These are phyloP conservation scores for Mycena capillaripes DNA, from an alignment of 768 basidiomycete genomes.

Conservation along the genomic window DNA sequence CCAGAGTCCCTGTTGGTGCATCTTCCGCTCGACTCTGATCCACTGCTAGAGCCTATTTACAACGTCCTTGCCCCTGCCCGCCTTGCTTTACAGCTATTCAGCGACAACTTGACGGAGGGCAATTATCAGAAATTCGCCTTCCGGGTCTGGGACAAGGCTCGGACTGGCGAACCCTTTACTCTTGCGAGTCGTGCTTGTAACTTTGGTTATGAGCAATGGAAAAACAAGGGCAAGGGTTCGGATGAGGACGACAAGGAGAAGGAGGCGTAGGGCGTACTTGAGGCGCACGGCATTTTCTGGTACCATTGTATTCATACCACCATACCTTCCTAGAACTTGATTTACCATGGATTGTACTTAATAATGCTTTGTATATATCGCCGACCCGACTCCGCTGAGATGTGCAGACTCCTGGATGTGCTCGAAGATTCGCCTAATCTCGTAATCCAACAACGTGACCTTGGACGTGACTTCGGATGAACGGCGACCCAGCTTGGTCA, in stretches of 20 bases:
- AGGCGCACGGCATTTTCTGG: not conserved
- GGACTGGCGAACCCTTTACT: constrained; percentile 70
- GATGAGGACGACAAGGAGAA: constrained; percentile 55
- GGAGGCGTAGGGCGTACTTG: constrained; percentile 24
- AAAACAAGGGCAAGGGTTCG: constrained; percentile 52
- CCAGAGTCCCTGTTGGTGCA: constrained; percentile 68
- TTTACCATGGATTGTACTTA: no score
- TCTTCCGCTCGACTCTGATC: constrained; percentile 69
- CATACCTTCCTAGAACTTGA: constrained; percentile 12
- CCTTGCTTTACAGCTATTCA: constrained; percentile 64
- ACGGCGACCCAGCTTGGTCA: constrained; percentile 18
- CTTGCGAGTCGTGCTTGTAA: constrained; percentile 58
- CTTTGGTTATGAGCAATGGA: constrained; percentile 61
- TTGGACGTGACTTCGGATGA: not conserved
- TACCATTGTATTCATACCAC: constrained; percentile 23
- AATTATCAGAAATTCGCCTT: constrained; percentile 69
- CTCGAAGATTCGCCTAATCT: not conserved
- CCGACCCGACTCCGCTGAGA: no score
- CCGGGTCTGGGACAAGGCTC: constrained; percentile 75
- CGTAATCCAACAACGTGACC: not conserved
- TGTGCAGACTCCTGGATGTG: not conserved
- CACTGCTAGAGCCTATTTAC: constrained; percentile 65
- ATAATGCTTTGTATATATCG: no score
- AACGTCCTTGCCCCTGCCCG: constrained; percentile 71
- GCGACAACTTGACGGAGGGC: constrained; percentile 68